Base-by-base conservation (phyloP, 345 rosid species). In the Brassica cretica region DNA sequence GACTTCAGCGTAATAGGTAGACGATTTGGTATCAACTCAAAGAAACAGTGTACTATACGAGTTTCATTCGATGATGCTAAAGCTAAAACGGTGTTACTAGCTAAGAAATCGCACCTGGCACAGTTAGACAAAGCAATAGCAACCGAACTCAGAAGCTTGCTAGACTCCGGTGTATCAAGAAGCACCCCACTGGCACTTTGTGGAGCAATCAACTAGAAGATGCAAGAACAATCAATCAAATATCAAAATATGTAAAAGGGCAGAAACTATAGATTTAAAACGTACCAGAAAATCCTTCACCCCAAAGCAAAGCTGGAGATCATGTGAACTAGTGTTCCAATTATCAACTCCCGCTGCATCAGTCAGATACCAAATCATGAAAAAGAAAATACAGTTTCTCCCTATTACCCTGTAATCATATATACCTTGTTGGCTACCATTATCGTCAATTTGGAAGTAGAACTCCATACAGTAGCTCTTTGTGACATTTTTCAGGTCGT, bases 181-280 rank as follows among this genome's bases (percentile, higher is more conserved):
- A 95, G 87, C 76, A 95, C 97, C 41, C 98, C 97, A 9, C 97
- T 95, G 73, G 94, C 99, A 90, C 98, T 93, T 81, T 89, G 99
- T 80, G 98, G 95, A 74, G 92, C 90, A 82, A 93, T 91, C 33
- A 93, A 88, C 99, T 93, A 82, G 77, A 41, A 62, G 72, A 76
- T 59, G 68, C 72, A 81, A 81, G n/a, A 70, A 21, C 32, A 71
- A 5, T 32, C 64, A 55, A 35, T 51, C 64, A 73, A 56, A 70
- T 30, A 58, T 70, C 6, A 10, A 74, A 39, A 49, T 19, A 39
- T 18, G 55, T 63, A 76, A 19, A 81, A 25, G 27, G 64, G 46
- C 19, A 65, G 29, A 37, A 14, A 59, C 16, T 5, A 11, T 33
- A 55, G 65, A 72, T 66, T 62, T 21, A 63, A 71, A 66, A 58